Percentiles rank a stretch among this genome's conserved stretches.
phyloP scores from a whole-genome alignment of 495 filamentous ascomycete species.

The Hyaloscypha bicolor region DNA sequence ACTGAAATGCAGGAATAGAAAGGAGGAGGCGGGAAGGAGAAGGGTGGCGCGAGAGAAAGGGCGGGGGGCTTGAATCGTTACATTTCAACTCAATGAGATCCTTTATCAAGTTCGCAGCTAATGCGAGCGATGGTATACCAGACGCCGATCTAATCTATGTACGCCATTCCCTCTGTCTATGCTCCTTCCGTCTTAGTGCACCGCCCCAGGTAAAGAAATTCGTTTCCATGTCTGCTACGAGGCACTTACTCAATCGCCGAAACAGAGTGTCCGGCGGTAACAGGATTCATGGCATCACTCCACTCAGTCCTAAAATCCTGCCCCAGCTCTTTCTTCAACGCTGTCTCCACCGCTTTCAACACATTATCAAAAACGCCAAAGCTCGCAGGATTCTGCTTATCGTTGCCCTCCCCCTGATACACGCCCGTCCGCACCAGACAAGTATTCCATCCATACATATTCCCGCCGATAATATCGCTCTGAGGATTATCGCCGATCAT shows the following conservation, averaged over 20 bases:
- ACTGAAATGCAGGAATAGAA: no score
- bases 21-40: no score
- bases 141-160: no score
- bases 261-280: constrained; percentile 23
- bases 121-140: no score
- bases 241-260: constrained; percentile 29
- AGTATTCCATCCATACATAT: constrained; percentile 75
- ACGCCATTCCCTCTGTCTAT: no score
- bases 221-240: neutral
- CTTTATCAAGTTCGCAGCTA: no score
- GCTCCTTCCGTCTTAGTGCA: no score
- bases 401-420: constrained; percentile 55
- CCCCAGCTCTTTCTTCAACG: constrained; percentile 57
- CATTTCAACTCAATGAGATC: no score
- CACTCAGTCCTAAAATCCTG: constrained; percentile 60
- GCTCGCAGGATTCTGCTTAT: constrained; percentile 57
- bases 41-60: no score
- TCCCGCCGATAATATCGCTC: constrained; percentile 85
- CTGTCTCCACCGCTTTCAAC: constrained; percentile 55
- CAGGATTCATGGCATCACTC: constrained; percentile 42
- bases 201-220: constrained; percentile 16
- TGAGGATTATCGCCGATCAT: constrained; percentile 97
- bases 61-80: no score
- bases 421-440: constrained; percentile 89
- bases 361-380: constrained; percentile 61